Evolutionary conservation across 139 green algal genomes (phyloP).

Genomic region (Picochlorum sp.): DNA sequence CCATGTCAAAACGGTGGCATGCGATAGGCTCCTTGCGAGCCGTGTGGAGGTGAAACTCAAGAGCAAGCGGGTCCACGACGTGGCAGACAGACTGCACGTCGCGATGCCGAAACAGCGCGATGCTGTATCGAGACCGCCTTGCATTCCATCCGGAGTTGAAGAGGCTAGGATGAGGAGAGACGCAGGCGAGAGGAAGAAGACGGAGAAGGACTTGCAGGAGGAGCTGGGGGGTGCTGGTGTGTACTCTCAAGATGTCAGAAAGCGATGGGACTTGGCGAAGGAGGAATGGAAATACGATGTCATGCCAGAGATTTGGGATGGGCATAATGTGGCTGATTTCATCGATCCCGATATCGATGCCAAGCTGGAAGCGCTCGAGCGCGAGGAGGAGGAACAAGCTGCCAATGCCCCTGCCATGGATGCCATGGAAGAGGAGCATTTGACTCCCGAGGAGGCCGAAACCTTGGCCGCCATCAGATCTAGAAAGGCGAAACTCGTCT

Average conservation of each 20-base stretch:
- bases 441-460: slow-evolving; percentile 64
- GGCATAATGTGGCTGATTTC: slow-evolving; percentile 95
- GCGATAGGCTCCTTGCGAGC: slow-evolving; percentile 81
- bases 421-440: slow-evolving; percentile 40
- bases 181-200: slow-evolving; percentile 32
- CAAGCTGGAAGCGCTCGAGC: slow-evolving; percentile 85
- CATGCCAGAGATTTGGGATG: slow-evolving; percentile 93
- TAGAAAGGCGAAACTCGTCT: slow-evolving; percentile 54
- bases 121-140: slow-evolving; percentile 50
- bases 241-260: slow-evolving; percentile 81
- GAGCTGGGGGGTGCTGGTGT: slow-evolving; percentile 88
- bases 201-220: slow-evolving; percentile 78
- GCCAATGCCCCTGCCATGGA: slow-evolving; percentile 5
- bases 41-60: slow-evolving; percentile 90
- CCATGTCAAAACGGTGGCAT: slow-evolving; percentile 79
- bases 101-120: slow-evolving; percentile 67
- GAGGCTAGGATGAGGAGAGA: slow-evolving; percentile 40
- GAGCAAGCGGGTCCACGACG: slow-evolving; percentile 74
- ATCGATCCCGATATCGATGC: slow-evolving; percentile 96
- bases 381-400: slow-evolving; percentile 67
- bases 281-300: slow-evolving; percentile 89
- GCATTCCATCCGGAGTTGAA: slow-evolving; percentile 69
- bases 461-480: slow-evolving; percentile 63
- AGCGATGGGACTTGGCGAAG: slow-evolving; percentile 80
- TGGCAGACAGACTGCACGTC: slow-evolving; percentile 92